Evolutionary conservation across 768 basidiomycete genomes (phyloP), one percentile per base, ranked within the genome.

Genomic region (Macrocybe gigantea): DNA sequence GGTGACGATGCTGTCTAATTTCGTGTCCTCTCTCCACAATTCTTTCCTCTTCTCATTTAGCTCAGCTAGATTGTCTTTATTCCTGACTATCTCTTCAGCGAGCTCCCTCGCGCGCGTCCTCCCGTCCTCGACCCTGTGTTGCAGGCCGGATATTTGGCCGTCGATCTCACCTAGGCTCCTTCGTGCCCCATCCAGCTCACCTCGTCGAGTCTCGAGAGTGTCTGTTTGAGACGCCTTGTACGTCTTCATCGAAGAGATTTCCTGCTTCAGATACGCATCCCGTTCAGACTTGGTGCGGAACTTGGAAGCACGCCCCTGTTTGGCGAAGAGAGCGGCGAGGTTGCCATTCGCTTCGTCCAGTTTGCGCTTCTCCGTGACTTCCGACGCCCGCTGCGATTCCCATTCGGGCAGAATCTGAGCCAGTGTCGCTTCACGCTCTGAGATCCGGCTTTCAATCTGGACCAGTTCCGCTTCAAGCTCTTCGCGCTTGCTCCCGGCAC

Each of bases 1-100:
- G 33, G 75, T 75, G 2, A 91, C 82, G 11, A 85, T 72, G 49
- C 84, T 85, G 53, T 86, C 82, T 38, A 96, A 67, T 63, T 90
- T 95, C 0, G 90, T 85, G 52, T 98, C 95, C 64, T 95, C 93
- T 56, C 94, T 76, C 95, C 96, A 97, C 32, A 92, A 63, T 44
- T 95, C 93, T 74, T 95, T 96, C 56, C 93, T 71, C 63, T 80
- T 77, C 66, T 98, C 95, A 38, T 69, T 76, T 60, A 86, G 66
- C 44, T 81, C 84, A 22, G 73, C 74, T 53, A 85, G 77, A 58
- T 86, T 70, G 48, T 87, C 83, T 63, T 83, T 88, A 42, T 90
- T 62, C 48, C 61, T 60, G 0, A 66, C 65, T 12, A 84, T 65
- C 53, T 88, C 79, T 39, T 88, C 86, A 4, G 65, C 68, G 12